Base-by-base conservation (phyloP, 441 rosid species). In the Arabidopsis lyrata region DNA sequence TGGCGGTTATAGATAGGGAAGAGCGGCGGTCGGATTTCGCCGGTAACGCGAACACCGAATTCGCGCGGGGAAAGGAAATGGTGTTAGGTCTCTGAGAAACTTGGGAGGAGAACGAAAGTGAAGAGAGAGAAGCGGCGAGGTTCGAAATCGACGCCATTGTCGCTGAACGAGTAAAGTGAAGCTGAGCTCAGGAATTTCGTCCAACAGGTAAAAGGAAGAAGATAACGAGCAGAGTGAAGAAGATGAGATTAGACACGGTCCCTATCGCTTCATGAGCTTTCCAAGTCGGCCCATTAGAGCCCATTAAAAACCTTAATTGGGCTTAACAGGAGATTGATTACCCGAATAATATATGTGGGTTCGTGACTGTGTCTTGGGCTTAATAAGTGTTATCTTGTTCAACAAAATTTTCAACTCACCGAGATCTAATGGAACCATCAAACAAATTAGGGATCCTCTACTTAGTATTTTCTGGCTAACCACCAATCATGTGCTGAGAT, bases 31-130 rank as follows among this genome's bases (percentile, higher is more conserved):
- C 16, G 14, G 81, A 67, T 60, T 77, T 47, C 69, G 77, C 45
- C 55, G 82, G 84, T 0, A 85, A 68, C 60, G 84, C 9, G 42
- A 84, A 75, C 5, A 27, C 52, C 16, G 72, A 77, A 15, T 66
- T 84, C 16, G 81, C 56, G 14, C 63, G 63, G 49, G 83, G 13
- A 58, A 86, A 70, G 2, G 87, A 77, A n/a, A 85, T 31, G 70
- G 58, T 8, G 82, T 15, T 77, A 44, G 90, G 86, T 67, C 76
- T 80, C 29, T 56, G 86, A 60, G 94, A 92, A 72, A 90, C 42
- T 29, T 86, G 92, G 47, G 95, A 88, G 32, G 95, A 89, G 77
- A 92, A 87, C 5, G 96, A 91, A 67, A 94, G 96, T 2, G 93
- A 87, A 45, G 88, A 85, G 65, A 92, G 67, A 41, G 97, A 86